Conservation (phyloP, 305 asterid genomes). For the Striga hermonthica region DNA sequence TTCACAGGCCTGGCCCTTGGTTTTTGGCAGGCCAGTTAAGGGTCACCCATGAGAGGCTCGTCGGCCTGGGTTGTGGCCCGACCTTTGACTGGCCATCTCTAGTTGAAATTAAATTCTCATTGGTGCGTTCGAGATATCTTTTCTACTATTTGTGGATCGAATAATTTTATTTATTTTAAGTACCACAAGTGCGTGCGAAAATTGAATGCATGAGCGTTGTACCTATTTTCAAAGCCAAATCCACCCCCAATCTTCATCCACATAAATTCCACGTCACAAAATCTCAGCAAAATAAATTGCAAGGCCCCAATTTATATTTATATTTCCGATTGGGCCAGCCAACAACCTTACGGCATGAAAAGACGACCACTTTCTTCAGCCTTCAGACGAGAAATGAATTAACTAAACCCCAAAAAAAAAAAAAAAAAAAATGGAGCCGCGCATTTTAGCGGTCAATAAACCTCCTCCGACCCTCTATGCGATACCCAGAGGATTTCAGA, state of each 20-base stretch:
- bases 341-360: neutral
- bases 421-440: constrained; percentile 29
- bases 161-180: neutral
- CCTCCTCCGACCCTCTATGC: constrained; percentile 22
- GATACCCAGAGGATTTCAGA: constrained; percentile 12
- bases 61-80: too few relatives aligned
- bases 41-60: too few relatives aligned
- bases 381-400: neutral
- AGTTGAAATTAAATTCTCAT: too few relatives aligned
- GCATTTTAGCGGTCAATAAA: constrained; percentile 5
- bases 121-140: too few relatives aligned
- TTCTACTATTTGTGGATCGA: too few relatives aligned
- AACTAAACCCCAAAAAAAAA: neutral
- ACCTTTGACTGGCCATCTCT: too few relatives aligned
- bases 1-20: too few relatives aligned
- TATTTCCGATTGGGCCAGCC: neutral
- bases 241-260: neutral
- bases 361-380: constrained; percentile 15
- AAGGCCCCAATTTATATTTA: neutral
- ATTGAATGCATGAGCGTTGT: neutral
- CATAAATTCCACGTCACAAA: constrained; percentile 35
- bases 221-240: neutral
- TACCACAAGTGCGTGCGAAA: neutral
- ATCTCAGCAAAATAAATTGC: neutral
- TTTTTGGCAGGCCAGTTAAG: too few relatives aligned